Evolutionary conservation across 2,329 filamentous ascomycete species (phyloP).

Genomic region (Lachnellula occidentalis): DNA sequence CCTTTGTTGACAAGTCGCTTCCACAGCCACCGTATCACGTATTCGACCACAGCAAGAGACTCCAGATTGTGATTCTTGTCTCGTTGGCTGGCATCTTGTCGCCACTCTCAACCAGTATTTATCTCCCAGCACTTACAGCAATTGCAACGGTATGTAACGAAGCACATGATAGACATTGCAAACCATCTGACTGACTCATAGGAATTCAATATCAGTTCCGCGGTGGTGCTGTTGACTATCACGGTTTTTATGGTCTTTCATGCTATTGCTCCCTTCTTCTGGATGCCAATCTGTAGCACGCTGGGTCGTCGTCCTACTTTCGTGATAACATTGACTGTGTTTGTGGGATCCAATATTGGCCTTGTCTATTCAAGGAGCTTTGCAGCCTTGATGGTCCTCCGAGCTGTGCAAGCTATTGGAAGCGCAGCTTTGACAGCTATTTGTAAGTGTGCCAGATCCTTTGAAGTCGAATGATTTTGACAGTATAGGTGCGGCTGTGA

Average conservation of each 20-base stretch:
- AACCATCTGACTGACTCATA: constrained; percentile 22
- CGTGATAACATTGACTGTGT: constrained; percentile 41
- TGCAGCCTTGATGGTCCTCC: constrained; percentile 43
- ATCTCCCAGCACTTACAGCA: constrained; percentile 15
- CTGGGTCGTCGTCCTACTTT: constrained; percentile 49
- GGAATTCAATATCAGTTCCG: constrained; percentile 9
- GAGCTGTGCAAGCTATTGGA: constrained; percentile 52
- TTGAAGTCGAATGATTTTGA: not conserved
- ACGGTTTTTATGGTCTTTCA: constrained; percentile 42
- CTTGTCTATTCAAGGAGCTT: constrained; percentile 39
- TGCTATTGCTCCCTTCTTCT: constrained; percentile 49
- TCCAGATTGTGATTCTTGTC: constrained; percentile 40
- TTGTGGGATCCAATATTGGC: constrained; percentile 41
- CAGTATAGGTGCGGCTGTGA: constrained; percentile 43
- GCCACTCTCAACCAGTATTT: constrained; percentile 19
- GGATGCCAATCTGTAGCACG: constrained; percentile 40
- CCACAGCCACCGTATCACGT: constrained; percentile 11
- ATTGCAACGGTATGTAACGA: constrained; percentile 3
- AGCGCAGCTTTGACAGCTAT: constrained; percentile 55
- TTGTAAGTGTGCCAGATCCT: not conserved
- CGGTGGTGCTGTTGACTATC: constrained; percentile 11
- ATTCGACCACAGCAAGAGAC: constrained; percentile 32
- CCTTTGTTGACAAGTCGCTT: constrained; percentile 1
- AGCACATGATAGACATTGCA: not conserved
- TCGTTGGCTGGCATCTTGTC: constrained; percentile 15